phyloP scores from a whole-genome alignment of 106 monocot genomes.

The Phalaenopsis aphrodite region DNA sequence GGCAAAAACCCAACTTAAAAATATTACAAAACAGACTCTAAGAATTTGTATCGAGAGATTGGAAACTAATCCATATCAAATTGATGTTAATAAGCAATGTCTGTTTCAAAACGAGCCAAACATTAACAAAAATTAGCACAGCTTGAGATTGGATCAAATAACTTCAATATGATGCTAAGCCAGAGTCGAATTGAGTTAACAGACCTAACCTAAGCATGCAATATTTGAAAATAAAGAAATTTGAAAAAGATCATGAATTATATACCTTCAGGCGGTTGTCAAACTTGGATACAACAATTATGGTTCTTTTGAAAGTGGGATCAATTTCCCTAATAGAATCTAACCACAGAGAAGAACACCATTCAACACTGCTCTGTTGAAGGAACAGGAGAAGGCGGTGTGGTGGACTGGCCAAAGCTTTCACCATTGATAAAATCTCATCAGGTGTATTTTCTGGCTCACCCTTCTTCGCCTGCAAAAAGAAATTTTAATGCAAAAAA shows the following conservation, averaged over 20 bases:
- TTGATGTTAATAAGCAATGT: no score
- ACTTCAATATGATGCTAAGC: no score
- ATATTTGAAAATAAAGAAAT: not conserved
- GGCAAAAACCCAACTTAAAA: no score
- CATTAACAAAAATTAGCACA: no score
- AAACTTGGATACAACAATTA: slow-evolving; percentile 86
- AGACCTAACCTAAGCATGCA: not conserved
- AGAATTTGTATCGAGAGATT: no score
- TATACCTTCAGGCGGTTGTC: slow-evolving; percentile 91
- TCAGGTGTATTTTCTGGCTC: slow-evolving; percentile 80
- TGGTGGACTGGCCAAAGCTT: slow-evolving; percentile 79
- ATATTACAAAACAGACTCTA: no score
- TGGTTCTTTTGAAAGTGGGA: slow-evolving; percentile 82
- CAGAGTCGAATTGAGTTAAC: no score
- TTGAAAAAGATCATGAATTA: not conserved
- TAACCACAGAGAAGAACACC: slow-evolving; percentile 96
- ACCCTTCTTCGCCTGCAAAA: slow-evolving; percentile 86
- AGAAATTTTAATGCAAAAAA: not conserved
- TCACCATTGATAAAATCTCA: slow-evolving; percentile 93
- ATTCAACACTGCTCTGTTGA: slow-evolving; percentile 98
- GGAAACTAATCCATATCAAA: no score
- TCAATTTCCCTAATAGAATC: slow-evolving; percentile 92
- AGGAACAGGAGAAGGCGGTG: slow-evolving; percentile 91
- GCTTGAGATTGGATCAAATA: no score
- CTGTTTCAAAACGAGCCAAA: no score